Conservation (phyloP, 495 filamentous ascomycete genomes). For the Daldinia bambusicola region DNA sequence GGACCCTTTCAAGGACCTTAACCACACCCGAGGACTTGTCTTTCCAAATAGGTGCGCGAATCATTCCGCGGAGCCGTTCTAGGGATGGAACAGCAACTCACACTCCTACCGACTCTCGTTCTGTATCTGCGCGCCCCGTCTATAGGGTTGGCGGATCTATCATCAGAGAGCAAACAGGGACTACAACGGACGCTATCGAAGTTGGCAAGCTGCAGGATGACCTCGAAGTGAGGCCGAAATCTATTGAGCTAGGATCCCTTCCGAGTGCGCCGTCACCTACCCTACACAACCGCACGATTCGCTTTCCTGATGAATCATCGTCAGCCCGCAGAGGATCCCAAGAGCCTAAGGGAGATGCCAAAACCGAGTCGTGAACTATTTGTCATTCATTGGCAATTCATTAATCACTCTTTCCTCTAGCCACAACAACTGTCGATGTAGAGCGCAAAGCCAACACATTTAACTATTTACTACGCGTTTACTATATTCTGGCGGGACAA, state of each 20-base stretch:
- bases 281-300: slow-evolving; percentile 50
- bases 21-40: slow-evolving; percentile 55
- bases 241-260: not conserved
- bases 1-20: slow-evolving; percentile 72
- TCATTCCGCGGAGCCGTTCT: slow-evolving; percentile 55
- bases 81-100: slow-evolving; percentile 40
- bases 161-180: slow-evolving; percentile 46
- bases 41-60: slow-evolving; percentile 27
- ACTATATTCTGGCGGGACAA: slow-evolving; percentile 20
- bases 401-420: not conserved
- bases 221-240: not conserved
- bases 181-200: slow-evolving; percentile 21
- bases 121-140: slow-evolving; percentile 51
- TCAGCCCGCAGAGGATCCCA: not conserved
- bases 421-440: not conserved
- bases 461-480: slow-evolving; percentile 15
- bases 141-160: slow-evolving; percentile 64
- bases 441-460: slow-evolving; percentile 2
- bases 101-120: slow-evolving; percentile 40
- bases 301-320: slow-evolving; percentile 56
- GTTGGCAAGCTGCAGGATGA: slow-evolving; percentile 12
- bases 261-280: slow-evolving; percentile 20
- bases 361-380: slow-evolving; percentile 22
- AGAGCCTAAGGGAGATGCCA: slow-evolving; percentile 15
- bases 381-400: slow-evolving; percentile 12